Evolutionary conservation across 768 basidiomycete species (phyloP).

Genomic region (Macrolepiota albuminosa): DNA sequence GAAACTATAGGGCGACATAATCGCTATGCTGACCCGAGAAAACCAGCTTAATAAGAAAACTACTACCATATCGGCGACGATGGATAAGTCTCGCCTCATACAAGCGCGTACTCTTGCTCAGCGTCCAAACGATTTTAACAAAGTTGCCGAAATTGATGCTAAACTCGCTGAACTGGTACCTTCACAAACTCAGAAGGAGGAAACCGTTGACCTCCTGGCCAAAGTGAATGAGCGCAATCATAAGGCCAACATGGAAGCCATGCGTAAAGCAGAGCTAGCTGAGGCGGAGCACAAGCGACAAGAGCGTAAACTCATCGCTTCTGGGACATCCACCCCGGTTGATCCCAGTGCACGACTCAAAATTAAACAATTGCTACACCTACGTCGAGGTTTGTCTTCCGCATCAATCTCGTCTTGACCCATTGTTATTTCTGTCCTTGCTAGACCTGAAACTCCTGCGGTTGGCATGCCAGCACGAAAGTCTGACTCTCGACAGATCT

Average conservation of each 20-base stretch:
- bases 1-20: conserved; percentile 67
- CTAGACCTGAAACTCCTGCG: conserved; percentile 46
- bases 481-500: conserved; percentile 16
- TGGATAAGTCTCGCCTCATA: conserved; percentile 63
- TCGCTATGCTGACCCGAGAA: conserved; percentile 72
- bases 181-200: conserved; percentile 16
- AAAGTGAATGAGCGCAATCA: conserved; percentile 89
- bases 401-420: conserved; percentile 5
- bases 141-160: conserved; percentile 56
- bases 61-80: conserved; percentile 30
- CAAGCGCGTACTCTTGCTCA: conserved; percentile 72
- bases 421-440: conserved; percentile 14
- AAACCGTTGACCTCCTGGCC: conserved; percentile 51
- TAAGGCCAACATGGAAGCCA: conserved; percentile 75
- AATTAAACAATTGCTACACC: conserved; percentile 49
- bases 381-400: conserved; percentile 53
- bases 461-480: conserved; percentile 21
- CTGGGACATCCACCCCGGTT: conserved; percentile 34
- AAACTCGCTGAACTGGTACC: conserved; percentile 51
- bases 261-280: conserved; percentile 69
- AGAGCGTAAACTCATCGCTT: conserved; percentile 54
- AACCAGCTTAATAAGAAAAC: conserved; percentile 33
- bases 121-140: conserved; percentile 64
- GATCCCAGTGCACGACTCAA: conserved; percentile 69
- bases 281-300: conserved; percentile 66